Conservation (phyloP, 2,329 filamentous ascomycete genomes). For the Cladosporium austrohemisphaericum region DNA sequence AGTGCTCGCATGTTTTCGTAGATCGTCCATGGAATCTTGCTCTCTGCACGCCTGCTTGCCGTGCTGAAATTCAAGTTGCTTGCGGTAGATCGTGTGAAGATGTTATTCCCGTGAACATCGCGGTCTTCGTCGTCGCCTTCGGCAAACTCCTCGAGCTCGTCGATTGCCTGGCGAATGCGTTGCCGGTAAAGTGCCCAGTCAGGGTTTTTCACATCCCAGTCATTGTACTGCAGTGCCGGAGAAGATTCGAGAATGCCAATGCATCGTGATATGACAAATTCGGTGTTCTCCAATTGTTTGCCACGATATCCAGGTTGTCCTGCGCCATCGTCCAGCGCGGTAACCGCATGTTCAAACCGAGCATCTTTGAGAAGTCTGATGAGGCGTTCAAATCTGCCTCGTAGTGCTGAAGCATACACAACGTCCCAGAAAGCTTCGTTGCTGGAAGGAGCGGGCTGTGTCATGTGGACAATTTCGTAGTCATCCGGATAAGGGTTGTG, state of each 20-base stretch:
- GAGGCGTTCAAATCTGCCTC: constrained; percentile 67
- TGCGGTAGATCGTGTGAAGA: constrained; percentile 28
- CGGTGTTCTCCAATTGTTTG: constrained; percentile 71
- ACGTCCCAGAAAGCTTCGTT: constrained; percentile 82
- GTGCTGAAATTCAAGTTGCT: constrained; percentile 55
- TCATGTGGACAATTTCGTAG: constrained; percentile 59
- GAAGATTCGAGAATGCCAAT: constrained; percentile 68
- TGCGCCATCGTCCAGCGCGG: constrained; percentile 55
- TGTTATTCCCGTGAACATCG: constrained; percentile 31
- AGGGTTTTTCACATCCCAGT: constrained; percentile 79
- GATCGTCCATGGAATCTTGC: constrained; percentile 82
- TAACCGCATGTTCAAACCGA: constrained; percentile 73
- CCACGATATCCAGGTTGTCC: constrained; percentile 68
- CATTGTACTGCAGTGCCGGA: constrained; percentile 60
- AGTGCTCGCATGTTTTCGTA: constrained; percentile 79
- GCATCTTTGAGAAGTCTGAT: constrained; percentile 67
- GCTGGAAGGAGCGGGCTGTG: constrained; percentile 69
- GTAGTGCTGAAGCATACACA: constrained; percentile 68
- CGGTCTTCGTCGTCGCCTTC: constrained; percentile 61
- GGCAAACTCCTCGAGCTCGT: constrained; percentile 71
- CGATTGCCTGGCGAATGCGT: constrained; percentile 64
- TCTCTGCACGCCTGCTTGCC: constrained; percentile 70
- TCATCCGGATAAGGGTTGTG: constrained; percentile 71
- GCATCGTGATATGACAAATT: constrained; percentile 65
- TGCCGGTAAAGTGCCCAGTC: constrained; percentile 84